Evolutionary conservation across 495 filamentous ascomycete genomes (phyloP), one percentile per base, ranked within the genome.

Genomic region (Peziza echinospora): DNA sequence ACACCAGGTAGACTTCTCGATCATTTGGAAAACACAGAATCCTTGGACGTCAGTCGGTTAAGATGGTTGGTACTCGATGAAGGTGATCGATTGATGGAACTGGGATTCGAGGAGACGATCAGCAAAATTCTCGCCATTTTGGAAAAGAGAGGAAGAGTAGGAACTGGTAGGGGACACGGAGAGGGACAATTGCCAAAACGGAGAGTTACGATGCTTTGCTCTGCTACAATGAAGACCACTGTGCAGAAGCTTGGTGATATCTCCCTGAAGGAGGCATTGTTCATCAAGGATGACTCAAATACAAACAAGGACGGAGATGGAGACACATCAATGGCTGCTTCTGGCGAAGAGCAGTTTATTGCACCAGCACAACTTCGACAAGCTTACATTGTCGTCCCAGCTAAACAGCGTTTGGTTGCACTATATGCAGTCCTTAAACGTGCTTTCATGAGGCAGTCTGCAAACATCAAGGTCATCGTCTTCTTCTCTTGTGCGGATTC

Each of bases 401-500:
- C 87, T 8, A 97, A 97, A 62, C 64, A 93, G 44, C 77, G 89
- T 7, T 64, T 96, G 9, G 89, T 94, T 8, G 81, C 86, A 2
- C 68, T 97, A 39, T 76, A 80, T 34, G 80, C 84, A 1, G 67
- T 83, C 23, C 65, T 97, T 26, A 91, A 84, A 55, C 74, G 82
- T 16, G 73, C 87, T 0, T 96, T 96, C 54, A 76, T 81, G 49
- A 72, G 85, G 11, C 78, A 78, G 61, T 84, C 84, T 0, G 81
- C 83, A 2, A 76, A 89, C 19, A 91, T 87, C 76, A 93, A 96
- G 61, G 78, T 80, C 3, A 93, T 96, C 50, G 73, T 96, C 44
- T 97, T 97, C 62, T 81, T 97, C 30, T 91, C 85, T 1, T 96
- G 91, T 55, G 86, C 89, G 13, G 91, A 97, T 56, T 87, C 81